Percentiles rank a stretch among this genome's conserved stretches.
Conservation (phyloP, 2,329 filamentous ascomycete genomes). For the Aspergillus quadrilineatus region DNA sequence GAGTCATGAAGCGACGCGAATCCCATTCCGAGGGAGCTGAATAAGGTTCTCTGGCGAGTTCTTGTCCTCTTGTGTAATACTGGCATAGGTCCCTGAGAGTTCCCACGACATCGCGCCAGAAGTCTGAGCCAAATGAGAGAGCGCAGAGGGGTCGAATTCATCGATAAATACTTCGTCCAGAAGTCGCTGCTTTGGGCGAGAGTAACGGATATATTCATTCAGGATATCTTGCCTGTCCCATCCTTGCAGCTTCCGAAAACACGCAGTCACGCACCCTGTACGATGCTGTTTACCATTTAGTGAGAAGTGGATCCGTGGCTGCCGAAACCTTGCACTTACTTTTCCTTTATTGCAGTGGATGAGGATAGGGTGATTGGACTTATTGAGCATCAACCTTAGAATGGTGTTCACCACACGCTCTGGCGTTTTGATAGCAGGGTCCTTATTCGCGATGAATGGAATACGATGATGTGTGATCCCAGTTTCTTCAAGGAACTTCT, state of each 20-base stretch:
- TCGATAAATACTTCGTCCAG: constrained; percentile 31
- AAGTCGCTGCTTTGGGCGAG: constrained; percentile 50
- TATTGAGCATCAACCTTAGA: constrained; percentile 68
- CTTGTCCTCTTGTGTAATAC: constrained; percentile 9
- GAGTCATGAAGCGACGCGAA: constrained; percentile 1
- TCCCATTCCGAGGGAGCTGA: constrained; percentile 10
- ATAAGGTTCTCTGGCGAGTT: constrained; percentile 6
- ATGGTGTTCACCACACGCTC: constrained; percentile 67
- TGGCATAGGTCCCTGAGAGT: constrained; percentile 3
- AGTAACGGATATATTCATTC: constrained; percentile 70
- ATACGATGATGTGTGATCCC: constrained; percentile 73
- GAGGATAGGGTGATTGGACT: constrained; percentile 73
- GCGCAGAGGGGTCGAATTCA: constrained; percentile 24
- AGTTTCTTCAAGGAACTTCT: constrained; percentile 62
- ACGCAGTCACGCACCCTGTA: constrained; percentile 83
- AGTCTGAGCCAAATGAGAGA: constrained; percentile 19
- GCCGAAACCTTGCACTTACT: constrained; percentile 41
- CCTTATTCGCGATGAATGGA: constrained; percentile 85
- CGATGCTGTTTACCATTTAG: constrained; percentile 61
- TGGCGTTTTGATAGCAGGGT: constrained; percentile 63
- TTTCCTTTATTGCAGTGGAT: constrained; percentile 94
- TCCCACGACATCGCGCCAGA: constrained; percentile 22
- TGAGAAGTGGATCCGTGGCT: constrained; percentile 1
- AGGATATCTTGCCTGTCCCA: constrained; percentile 64
- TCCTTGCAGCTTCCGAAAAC: constrained; percentile 70